phyloP scores from a whole-genome alignment of 1,284 basidiomycete genomes.

The Malassezia sympodialis region DNA sequence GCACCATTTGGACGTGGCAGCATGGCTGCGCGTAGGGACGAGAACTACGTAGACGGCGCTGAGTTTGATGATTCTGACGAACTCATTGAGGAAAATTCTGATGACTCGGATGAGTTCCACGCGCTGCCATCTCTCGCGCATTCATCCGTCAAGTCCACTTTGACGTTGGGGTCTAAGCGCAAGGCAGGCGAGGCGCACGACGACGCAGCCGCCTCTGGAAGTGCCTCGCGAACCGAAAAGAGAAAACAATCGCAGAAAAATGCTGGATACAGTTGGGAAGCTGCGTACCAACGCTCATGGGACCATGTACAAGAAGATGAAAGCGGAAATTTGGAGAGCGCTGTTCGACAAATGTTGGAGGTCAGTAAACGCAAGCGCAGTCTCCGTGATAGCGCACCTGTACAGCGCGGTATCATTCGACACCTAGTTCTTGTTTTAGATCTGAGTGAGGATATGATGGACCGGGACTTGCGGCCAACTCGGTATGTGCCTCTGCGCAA shows the following conservation, averaged over 20 bases:
- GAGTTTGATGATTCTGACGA: conserved; percentile 17
- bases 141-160: neutral
- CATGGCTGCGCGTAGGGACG: conserved; percentile 13
- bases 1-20: neutral
- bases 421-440: conserved; percentile 85
- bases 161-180: neutral
- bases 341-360: conserved; percentile 79
- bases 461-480: conserved; percentile 87
- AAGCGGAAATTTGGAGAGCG: conserved; percentile 73
- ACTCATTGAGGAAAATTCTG: conserved; percentile 10
- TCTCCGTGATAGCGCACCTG: conserved; percentile 68
- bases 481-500: conserved; percentile 48
- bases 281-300: conserved; percentile 85
- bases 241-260: neutral
- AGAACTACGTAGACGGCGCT: conserved; percentile 16
- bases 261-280: conserved; percentile 76
- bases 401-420: conserved; percentile 88
- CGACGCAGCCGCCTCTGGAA: neutral
- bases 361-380: conserved; percentile 58
- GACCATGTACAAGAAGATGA: conserved; percentile 95
- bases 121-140: conserved; percentile 12
- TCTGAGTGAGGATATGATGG: conserved; percentile 80
- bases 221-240: neutral
- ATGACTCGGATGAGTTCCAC: conserved; percentile 18
- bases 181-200: neutral